Evolutionary conservation across 2,329 filamentous ascomycete species (phyloP).

Genomic region (Trichoderma hamatum): DNA sequence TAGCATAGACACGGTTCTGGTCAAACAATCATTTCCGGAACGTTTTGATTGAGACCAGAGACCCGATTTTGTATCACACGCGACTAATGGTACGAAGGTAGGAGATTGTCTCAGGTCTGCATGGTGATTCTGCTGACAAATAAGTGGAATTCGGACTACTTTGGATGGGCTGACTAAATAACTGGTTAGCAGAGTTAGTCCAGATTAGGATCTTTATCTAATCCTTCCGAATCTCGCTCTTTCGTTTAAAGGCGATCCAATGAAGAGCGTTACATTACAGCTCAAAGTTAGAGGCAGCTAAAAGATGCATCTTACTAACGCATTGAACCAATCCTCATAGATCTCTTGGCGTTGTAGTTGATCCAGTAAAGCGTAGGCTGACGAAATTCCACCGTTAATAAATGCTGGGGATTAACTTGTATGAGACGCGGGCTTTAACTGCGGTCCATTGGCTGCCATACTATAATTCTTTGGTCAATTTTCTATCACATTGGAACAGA

Average conservation of each 20-base stretch:
- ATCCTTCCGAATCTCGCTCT: neutral
- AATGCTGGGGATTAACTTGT: neutral
- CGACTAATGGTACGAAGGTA: neutral
- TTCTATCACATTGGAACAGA: neutral
- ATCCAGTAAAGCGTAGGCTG: neutral
- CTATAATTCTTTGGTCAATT: neutral
- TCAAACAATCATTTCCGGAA: neutral
- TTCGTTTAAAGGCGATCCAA: neutral
- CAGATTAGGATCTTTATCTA: neutral
- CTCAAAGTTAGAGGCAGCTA: neutral
- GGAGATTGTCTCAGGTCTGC: neutral
- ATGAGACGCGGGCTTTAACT: neutral
- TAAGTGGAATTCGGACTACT: neutral
- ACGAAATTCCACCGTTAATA: neutral
- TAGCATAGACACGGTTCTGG: neutral
- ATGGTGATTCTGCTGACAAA: neutral
- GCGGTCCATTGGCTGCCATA: neutral
- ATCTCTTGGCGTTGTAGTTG: neutral
- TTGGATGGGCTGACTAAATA: neutral
- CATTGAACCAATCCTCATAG: neutral
- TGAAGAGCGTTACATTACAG: too few species aligned
- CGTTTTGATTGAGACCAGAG: neutral
- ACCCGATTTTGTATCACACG: neutral
- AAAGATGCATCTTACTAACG: neutral
- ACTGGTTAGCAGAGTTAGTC: too few species aligned